Evolutionary conservation across 2,329 filamentous ascomycete species (phyloP), one percentile per base, ranked within the genome.

Genomic region (Clarireedia homoeocarpa): DNA sequence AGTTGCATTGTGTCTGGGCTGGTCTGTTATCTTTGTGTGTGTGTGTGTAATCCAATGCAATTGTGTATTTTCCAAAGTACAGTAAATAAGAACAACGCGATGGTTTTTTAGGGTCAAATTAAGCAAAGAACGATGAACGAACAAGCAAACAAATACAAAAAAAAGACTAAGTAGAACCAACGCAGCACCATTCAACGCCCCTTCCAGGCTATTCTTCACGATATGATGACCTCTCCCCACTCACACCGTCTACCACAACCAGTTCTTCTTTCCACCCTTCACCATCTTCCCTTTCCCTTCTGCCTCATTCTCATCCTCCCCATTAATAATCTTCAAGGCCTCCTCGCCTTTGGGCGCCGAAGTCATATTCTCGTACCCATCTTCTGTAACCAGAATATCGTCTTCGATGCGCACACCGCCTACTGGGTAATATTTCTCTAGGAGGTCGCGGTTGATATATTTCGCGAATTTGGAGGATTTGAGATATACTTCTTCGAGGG

Each of bases 321-420:
- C 62, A 48, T 65, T 80, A 51, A 86, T 80, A 49, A 88, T 75
- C 59, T 77, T 76, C 67, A 91, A 73, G 64, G 91, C 73, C 67
- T 89, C 84, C 52, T 86, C 77, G 2, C 83, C 82, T 74, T 95
- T 95, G 0, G 89, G 88, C 30, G 87, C 87, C 1, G 80, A 79
- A 1, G 91, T 95, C 69, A 97, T 68, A 67, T 95, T 95, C 72
- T 96, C 91, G 65, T 83, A 84, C 0, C 91, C 91, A 24, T 81
- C 75, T 59, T 86, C 77, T 1, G 87, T 94, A 48, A 97, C 84
- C 23, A 94, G 76, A 40, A 97, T 80, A 69, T 92, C 89, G 67
- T 97, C 91, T 73, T 99, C 94, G 59, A 97, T 95, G 48, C 94
- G 81, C 26, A 96, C 90, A 36, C 94, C 94, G 15, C 92, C 94